Evolutionary conservation across 257 asterid genomes (phyloP).

Genomic region (Rubia yunnanensis): DNA sequence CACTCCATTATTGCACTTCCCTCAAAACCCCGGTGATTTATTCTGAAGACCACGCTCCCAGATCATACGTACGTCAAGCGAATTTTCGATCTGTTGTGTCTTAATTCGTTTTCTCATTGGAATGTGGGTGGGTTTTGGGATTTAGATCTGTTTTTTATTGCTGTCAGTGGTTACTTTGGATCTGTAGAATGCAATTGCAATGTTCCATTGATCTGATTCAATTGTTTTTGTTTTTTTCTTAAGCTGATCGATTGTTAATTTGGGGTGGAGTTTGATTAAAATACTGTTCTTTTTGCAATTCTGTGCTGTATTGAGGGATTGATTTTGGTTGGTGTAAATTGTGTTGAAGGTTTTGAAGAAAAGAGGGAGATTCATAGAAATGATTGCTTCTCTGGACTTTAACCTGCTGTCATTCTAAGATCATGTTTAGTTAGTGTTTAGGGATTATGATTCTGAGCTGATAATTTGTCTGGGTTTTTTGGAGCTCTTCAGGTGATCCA

Average conservation of each 20-base stretch:
- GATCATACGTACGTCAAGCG: not conserved
- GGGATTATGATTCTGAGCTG: not conserved
- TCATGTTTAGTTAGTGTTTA: not conserved
- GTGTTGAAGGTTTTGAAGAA: not conserved
- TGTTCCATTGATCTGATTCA: constrained; percentile 7
- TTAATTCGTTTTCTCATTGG: not conserved
- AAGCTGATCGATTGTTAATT: not conserved
- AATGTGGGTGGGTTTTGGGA: constrained; percentile 2
- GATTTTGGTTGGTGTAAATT: not conserved
- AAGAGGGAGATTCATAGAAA: not conserved
- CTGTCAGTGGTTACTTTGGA: constrained; percentile 7
- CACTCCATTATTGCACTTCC: not conserved
- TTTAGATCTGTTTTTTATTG: constrained; percentile 3
- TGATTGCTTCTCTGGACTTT: not conserved
- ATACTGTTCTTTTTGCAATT: not conserved
- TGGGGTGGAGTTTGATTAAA: not conserved
- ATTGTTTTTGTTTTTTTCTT: not conserved
- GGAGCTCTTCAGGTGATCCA: constrained; percentile 8
- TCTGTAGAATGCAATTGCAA: constrained; percentile 12
- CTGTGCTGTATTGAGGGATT: not conserved
- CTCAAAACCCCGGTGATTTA: not conserved
- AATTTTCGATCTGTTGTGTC: constrained; percentile 19
- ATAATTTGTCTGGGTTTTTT: not conserved
- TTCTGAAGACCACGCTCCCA: not conserved
- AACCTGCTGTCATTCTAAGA: not conserved